A percentile compares a stretch with the other conserved stretches of the same genome.
Evolutionary conservation across 1,284 basidiomycete genomes (phyloP).

Genomic region (Afroboletus lepidellus): DNA sequence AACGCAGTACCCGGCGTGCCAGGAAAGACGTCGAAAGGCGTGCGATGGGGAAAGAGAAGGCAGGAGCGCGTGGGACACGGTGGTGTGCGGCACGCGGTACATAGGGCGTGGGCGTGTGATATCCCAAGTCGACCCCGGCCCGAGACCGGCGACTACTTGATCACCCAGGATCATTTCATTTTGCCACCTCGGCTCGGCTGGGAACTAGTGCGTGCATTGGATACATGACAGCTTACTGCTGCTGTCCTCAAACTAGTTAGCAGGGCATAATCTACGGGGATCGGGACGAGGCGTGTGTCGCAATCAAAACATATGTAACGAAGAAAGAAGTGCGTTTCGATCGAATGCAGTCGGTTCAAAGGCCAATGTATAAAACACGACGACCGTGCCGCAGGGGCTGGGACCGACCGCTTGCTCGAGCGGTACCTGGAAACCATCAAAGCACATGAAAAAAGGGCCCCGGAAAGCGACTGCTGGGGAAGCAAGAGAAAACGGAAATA

Average conservation of each 20-base stretch:
- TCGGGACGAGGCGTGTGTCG: neutral
- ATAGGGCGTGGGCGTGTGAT: neutral
- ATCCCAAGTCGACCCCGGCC: neutral
- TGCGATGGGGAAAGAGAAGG: neutral
- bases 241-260: conserved; percentile 1
- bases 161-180: neutral
- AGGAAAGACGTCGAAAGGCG: neutral
- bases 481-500: conserved; percentile 2
- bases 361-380: conserved; percentile 3
- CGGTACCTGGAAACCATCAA: conserved; percentile 25
- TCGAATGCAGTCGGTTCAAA: neutral
- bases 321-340: conserved; percentile 3
- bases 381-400: neutral
- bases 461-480: neutral
- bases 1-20: neutral
- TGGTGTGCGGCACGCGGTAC: neutral
- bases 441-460: conserved; percentile 9
- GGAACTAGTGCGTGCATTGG: neutral
- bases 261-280: conserved; percentile 13
- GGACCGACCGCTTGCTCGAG: conserved; percentile 5
- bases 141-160: neutral
- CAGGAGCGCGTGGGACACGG: neutral
- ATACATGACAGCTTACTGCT: conserved; percentile 3
- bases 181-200: neutral
- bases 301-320: neutral